Percentiles rank a stretch among this genome's conserved stretches.
phyloP scores from a whole-genome alignment of 1,284 basidiomycete species.

The Inonotus hispidus region DNA sequence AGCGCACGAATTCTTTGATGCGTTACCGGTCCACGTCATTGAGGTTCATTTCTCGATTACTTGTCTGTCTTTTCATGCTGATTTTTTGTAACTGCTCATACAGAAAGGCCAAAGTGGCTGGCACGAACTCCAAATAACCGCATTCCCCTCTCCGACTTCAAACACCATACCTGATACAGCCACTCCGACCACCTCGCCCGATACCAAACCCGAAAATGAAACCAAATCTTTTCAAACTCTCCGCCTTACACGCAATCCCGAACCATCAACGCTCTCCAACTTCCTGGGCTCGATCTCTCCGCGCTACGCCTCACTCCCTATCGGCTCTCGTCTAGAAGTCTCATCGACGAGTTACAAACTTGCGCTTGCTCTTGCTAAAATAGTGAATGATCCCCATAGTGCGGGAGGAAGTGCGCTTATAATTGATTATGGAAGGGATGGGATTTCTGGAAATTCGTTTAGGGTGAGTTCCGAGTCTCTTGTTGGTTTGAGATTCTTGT shows the following conservation, averaged over 20 bases:
- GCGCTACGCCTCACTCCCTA: constrained; percentile 61
- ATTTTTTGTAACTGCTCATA: neutral
- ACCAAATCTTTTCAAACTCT: constrained; percentile 29
- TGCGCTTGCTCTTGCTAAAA: constrained; percentile 59
- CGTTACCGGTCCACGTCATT: constrained; percentile 87
- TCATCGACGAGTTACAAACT: constrained; percentile 67
- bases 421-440: constrained; percentile 86
- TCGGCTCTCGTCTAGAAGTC: constrained; percentile 74
- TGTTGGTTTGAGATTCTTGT: too few relatives aligned
- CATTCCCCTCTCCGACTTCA: constrained; percentile 27
- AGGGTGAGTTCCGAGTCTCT: constrained; percentile 46
- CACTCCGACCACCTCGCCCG: constrained; percentile 56
- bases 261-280: constrained; percentile 58
- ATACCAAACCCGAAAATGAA: constrained; percentile 32
- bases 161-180: constrained; percentile 20
- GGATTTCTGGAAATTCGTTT: constrained; percentile 72
- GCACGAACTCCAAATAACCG: constrained; percentile 81
- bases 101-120: constrained; percentile 80
- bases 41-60: constrained; percentile 49
- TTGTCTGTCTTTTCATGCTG: constrained; percentile 6
- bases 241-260: constrained; percentile 61
- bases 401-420: constrained; percentile 76
- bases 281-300: constrained; percentile 66
- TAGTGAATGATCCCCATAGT: constrained; percentile 37
- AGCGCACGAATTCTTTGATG: constrained; percentile 98